A percentile compares a stretch with the other conserved stretches of the same genome.
These are phyloP conservation scores for Stentor coeruleus DNA, from an alignment of 73 alveolate genomes.

Conservation along the genomic window DNA sequence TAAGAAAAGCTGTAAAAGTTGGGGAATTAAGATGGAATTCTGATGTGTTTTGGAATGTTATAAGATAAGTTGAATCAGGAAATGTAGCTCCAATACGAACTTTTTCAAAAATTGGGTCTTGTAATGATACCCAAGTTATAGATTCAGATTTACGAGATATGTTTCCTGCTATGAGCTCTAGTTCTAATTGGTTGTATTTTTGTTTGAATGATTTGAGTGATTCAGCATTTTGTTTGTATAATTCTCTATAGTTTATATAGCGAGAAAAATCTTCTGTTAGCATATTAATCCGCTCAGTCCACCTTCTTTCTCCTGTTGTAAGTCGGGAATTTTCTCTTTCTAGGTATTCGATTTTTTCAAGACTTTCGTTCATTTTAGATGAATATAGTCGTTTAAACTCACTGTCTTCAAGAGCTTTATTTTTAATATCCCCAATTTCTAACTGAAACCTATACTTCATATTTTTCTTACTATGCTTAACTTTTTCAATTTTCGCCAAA, in stretches of 20 bases:
- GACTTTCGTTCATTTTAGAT: background rate
- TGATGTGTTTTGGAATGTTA: background rate
- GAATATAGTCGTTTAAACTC: background rate
- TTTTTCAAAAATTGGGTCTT: background rate
- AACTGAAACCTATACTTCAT: background rate
- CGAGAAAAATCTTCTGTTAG: background rate
- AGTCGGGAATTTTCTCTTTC: background rate
- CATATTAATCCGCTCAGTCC: background rate
- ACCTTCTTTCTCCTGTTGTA: background rate
- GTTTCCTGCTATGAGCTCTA: constrained; percentile 3
- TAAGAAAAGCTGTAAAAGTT: background rate
- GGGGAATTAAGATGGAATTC: background rate
- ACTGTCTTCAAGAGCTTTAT: background rate
- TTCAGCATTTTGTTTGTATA: background rate
- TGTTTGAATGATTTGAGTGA: background rate
- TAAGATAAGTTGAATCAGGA: background rate
- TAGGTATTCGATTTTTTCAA: background rate
- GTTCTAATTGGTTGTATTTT: constrained; percentile 10
- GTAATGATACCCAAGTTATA: background rate
- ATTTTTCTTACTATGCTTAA: background rate
- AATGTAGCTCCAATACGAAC: background rate
- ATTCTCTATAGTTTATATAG: background rate
- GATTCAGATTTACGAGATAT: background rate
- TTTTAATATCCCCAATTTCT: background rate
- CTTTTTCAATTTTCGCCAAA: background rate